A percentile compares a stretch with the other conserved stretches of the same genome.
These are phyloP conservation scores for Gloeopeniophorella convolvens DNA, from an alignment of 768 basidiomycete species.

Conservation along the genomic window DNA sequence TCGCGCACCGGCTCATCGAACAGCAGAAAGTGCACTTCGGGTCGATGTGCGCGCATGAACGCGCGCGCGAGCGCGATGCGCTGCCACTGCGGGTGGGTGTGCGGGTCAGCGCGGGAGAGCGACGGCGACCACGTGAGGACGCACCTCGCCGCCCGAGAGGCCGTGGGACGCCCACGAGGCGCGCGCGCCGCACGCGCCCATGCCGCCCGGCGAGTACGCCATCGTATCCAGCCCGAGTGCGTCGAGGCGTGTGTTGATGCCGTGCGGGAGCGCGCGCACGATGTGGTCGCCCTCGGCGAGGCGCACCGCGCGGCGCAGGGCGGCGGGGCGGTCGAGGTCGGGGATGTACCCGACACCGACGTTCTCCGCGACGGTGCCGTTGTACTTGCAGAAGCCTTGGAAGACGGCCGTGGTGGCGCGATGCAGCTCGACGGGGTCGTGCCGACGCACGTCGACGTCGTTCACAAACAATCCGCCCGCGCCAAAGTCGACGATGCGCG, in stretches of 20 bases:
- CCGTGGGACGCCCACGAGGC: constrained; percentile 46
- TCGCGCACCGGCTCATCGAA: constrained; percentile 84
- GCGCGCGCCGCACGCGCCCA: constrained; percentile 31
- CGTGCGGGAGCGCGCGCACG: constrained; percentile 60
- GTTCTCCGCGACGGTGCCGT: constrained; percentile 72
- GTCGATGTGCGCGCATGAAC: constrained; percentile 76
- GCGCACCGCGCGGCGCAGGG: constrained; percentile 58
- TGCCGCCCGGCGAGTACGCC: constrained; percentile 32
- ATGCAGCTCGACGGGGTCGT: constrained; percentile 67
- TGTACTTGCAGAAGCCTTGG: constrained; percentile 80
- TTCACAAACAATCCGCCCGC: constrained; percentile 65
- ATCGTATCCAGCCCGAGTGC: constrained; percentile 48
- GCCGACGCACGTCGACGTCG: constrained; percentile 56
- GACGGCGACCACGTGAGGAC: constrained; percentile 18
- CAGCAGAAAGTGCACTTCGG: constrained; percentile 69
- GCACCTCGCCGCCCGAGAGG: constrained; percentile 79
- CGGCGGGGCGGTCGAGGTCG: constrained; percentile 47
- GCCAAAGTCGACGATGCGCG: constrained; percentile 75
- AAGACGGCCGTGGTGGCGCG: constrained; percentile 73
- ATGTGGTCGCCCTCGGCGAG: constrained; percentile 67
- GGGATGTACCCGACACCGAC: constrained; percentile 77
- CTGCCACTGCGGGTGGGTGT: constrained; percentile 58
- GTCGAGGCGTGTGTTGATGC: constrained; percentile 68
- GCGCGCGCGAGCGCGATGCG: constrained; percentile 79
- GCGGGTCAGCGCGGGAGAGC: background rate